A percentile compares a stretch with the other conserved stretches of the same genome.
Evolutionary conservation across 2,329 filamentous ascomycete genomes (phyloP).

Genomic region (Ascochyta koolunga): DNA sequence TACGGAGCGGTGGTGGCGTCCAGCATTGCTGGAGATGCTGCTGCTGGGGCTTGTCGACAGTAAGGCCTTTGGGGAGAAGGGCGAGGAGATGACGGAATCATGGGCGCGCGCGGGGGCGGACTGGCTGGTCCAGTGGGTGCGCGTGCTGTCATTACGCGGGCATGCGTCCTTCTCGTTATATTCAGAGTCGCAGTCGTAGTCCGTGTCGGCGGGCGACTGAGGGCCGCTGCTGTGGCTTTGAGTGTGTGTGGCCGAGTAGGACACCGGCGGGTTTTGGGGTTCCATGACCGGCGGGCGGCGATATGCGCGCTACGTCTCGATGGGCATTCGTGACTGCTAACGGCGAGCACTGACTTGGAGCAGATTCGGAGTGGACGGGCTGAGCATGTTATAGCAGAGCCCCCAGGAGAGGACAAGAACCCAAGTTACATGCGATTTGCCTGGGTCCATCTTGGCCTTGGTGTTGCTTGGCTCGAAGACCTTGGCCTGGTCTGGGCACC

Average conservation of each 20-base stretch:
- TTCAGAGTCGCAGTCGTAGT: constrained; percentile 22
- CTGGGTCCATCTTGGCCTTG: constrained; percentile 18
- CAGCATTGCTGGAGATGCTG: constrained; percentile 37
- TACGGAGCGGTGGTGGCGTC: constrained; percentile 23
- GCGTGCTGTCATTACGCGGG: too few species aligned
- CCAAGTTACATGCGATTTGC: constrained; percentile 16
- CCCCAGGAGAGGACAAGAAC: constrained; percentile 21
- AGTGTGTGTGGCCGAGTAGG: constrained; percentile 31
- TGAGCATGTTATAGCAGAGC: constrained; percentile 45
- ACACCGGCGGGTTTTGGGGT: constrained; percentile 38
- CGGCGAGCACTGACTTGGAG: constrained; percentile 16
- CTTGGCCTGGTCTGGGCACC: constrained; percentile 13
- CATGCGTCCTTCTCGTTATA: constrained; percentile 33
- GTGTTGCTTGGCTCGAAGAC: constrained; percentile 16
- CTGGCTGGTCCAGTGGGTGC: constrained; percentile 28
- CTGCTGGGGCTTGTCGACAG: constrained; percentile 44
- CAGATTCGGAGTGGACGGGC: constrained; percentile 28
- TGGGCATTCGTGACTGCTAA: constrained; percentile 33
- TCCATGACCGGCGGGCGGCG: constrained; percentile 39
- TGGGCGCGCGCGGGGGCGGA: constrained; percentile 33
- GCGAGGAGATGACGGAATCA: constrained; percentile 50
- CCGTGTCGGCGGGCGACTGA: constrained; percentile 17
- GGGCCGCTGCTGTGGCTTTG: constrained; percentile 20
- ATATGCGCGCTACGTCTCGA: constrained; percentile 28
- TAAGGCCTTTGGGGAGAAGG: constrained; percentile 42